Evolutionary conservation across 129 eudicot genomes (phyloP), one percentile per base, ranked within the genome.

Genomic region (Chrysanthemum makinoi): DNA sequence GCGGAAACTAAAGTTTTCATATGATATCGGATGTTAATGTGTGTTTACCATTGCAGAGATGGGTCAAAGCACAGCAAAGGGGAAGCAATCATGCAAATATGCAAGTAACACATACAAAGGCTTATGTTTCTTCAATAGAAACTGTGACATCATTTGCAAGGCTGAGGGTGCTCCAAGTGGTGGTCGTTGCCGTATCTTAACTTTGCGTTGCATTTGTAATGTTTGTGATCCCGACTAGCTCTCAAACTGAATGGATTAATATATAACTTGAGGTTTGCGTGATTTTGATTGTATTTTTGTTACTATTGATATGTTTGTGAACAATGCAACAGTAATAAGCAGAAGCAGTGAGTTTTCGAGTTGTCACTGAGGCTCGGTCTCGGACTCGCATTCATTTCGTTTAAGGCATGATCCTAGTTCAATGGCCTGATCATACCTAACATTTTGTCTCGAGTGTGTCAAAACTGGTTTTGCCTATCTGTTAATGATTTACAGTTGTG

Each of bases 81-180:
- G 47, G 76, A 70, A 66, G 54, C 53, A 70, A 8, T 2, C 72
- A 53, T 77, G 81, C 64, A 77, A 65, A 17, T 47, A 77, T 70
- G 18, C 69, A 1, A 77, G 81, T 62, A 77, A 28, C 55, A 77
- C 72, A 19, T 77, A 70, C 65, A 70, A 77, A 70, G 81, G 81
- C 13, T 54, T 77, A 17, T 77, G 81, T 33, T 70, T 77, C 46
- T 70, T 19, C 51, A 70, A 46, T 4, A 77, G 62, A 53, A 77
- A 70, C 55, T 77, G 81, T 44, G 77, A 77, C 46, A 70, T 77
- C 60, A 77, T 77, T 44, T 77, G 81, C 43, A 70, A 70, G 51
- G 81, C 72, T 4, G 81, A 77, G 17, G 77, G 81, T 63, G 81
- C 81, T 62, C 70, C 74, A 17, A 57, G 72, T 70, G 81, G 81